Percentiles rank a stretch among this genome's conserved stretches.
These are phyloP conservation scores for Eustoma russellianum DNA, from an alignment of 257 asterid species.

Conservation along the genomic window DNA sequence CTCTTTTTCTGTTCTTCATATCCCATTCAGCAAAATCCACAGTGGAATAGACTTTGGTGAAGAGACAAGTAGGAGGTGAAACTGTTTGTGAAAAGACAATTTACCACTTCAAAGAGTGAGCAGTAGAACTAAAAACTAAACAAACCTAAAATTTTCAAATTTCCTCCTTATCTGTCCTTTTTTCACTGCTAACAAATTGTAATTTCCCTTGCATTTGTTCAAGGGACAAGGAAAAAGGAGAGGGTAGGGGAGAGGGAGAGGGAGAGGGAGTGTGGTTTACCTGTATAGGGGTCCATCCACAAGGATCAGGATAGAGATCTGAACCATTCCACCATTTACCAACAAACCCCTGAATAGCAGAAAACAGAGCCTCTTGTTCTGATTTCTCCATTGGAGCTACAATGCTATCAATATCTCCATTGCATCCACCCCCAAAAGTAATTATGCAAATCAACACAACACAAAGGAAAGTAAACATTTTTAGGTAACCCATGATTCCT, in stretches of 20 bases:
- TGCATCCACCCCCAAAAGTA: conserved; percentile 28
- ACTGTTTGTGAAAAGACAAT: too few species aligned
- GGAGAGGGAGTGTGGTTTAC: conserved; percentile 14
- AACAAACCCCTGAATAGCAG: conserved; percentile 83
- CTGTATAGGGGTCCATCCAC: conserved; percentile 99
- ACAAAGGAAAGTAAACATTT: conserved; percentile 9
- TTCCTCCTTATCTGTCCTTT: neutral
- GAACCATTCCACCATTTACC: conserved; percentile 99
- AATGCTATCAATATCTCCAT: conserved; percentile 41
- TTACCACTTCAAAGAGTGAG: too few species aligned
- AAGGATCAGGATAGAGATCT: conserved; percentile 98
- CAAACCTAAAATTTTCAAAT: too few species aligned
- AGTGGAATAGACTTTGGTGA: too few species aligned
- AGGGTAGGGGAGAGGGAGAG: too few species aligned
- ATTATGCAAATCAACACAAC: conserved; percentile 22
- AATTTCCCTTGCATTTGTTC: neutral
- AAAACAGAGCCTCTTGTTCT: conserved; percentile 66
- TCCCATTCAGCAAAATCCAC: too few species aligned
- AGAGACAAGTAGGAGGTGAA: too few species aligned
- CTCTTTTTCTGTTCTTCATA: too few species aligned
- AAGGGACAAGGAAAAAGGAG: neutral
- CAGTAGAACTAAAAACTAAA: too few species aligned
- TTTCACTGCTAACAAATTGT: neutral
- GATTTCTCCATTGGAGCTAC: conserved; percentile 59
- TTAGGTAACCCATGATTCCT: conserved; percentile 32